A percentile compares a stretch with the other conserved stretches of the same genome.
These are phyloP conservation scores for Agrocybe pediades DNA, from an alignment of 768 basidiomycete species.

Conservation along the genomic window DNA sequence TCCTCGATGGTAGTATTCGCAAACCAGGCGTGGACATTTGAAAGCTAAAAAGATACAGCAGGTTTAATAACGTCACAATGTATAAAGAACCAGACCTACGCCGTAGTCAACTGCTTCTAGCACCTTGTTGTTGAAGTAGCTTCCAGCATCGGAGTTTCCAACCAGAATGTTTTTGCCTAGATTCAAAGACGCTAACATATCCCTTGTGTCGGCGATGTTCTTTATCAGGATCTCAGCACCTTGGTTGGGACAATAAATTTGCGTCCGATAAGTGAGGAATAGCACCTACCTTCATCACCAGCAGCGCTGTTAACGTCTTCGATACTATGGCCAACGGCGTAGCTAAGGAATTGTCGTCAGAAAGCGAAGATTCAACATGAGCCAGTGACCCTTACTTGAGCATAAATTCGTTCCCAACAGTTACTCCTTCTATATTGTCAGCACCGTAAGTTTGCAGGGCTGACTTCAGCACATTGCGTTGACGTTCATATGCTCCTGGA, in stretches of 20 bases:
- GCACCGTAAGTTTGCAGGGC: constrained; percentile 80
- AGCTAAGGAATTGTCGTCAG: constrained; percentile 50
- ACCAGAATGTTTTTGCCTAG: constrained; percentile 67
- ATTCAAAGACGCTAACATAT: constrained; percentile 53
- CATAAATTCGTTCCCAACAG: constrained; percentile 92
- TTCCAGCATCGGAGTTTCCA: constrained; percentile 86
- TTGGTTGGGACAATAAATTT: constrained; percentile 10
- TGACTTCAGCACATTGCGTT: constrained; percentile 61
- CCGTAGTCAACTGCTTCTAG: constrained; percentile 68
- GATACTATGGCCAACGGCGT: constrained; percentile 48
- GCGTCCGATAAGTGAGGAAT: not conserved
- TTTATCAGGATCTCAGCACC: constrained; percentile 62
- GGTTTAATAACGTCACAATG: not conserved
- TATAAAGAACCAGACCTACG: constrained; percentile 36
- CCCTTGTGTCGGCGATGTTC: constrained; percentile 67
- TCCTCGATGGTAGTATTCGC: constrained; percentile 68
- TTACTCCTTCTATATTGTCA: constrained; percentile 75
- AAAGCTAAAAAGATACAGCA: constrained; percentile 48
- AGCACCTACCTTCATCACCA: constrained; percentile 44
- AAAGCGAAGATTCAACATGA: not conserved
- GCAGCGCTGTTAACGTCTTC: constrained; percentile 58
- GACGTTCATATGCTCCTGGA: constrained; percentile 64
- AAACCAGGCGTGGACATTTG: constrained; percentile 97
- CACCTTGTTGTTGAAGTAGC: constrained; percentile 74
- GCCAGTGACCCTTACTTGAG: constrained; percentile 54